These are phyloP conservation scores for Albatrellus ellisii DNA, from an alignment of 768 basidiomycete species.

Conservation along the genomic window DNA sequence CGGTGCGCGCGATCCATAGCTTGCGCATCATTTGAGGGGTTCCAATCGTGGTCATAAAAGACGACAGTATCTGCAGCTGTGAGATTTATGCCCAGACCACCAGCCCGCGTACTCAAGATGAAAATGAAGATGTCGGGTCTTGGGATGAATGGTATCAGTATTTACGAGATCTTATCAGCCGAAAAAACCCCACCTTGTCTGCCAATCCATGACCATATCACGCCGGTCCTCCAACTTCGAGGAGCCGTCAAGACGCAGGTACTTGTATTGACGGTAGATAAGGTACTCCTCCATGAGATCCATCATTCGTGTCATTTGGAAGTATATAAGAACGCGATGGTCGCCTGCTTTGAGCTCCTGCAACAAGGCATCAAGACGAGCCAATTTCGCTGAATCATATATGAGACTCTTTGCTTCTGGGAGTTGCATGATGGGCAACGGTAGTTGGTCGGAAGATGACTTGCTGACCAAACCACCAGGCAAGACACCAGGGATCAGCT, in stretches of 20 bases:
- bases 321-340: slow-evolving; percentile 91
- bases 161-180: background rate
- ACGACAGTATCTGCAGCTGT: slow-evolving; percentile 94
- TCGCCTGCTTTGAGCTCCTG: slow-evolving; percentile 87
- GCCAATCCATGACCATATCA: slow-evolving; percentile 99
- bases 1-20: slow-evolving; percentile 98
- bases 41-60: slow-evolving; percentile 95
- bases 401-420: slow-evolving; percentile 92
- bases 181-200: slow-evolving; percentile 61
- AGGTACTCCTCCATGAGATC: slow-evolving; percentile 98
- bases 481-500: slow-evolving; percentile 44
- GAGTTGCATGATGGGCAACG: slow-evolving; percentile 75
- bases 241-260: slow-evolving; percentile 83
- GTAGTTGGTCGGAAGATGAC: slow-evolving; percentile 64
- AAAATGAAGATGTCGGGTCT: slow-evolving; percentile 87
- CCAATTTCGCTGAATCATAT: slow-evolving; percentile 93
- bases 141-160: slow-evolving; percentile 2
- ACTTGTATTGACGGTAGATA: slow-evolving; percentile 93
- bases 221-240: slow-evolving; percentile 92
- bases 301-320: slow-evolving; percentile 99
- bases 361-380: slow-evolving; percentile 77
- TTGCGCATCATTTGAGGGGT: slow-evolving; percentile 94
- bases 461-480: slow-evolving; percentile 51
- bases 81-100: slow-evolving; percentile 92
- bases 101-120: slow-evolving; percentile 86